Evolutionary conservation across 2,329 filamentous ascomycete species (phyloP), one percentile per base, ranked within the genome.

Genomic region (Helotiales sp.): DNA sequence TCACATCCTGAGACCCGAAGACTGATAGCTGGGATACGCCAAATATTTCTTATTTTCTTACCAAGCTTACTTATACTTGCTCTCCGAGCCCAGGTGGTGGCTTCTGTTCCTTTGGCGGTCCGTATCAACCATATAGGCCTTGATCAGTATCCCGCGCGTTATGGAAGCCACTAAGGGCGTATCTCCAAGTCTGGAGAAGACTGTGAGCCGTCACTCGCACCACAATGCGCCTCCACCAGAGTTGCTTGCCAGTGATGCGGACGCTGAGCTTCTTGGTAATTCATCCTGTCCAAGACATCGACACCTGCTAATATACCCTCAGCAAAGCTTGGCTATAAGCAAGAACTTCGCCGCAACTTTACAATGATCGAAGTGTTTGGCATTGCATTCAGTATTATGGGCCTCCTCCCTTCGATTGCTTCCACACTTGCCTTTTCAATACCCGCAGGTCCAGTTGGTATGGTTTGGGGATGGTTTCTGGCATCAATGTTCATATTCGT

Each of bases 401-500:
- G 83, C 1, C 68, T 86, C 6, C 71, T 86, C 1, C 82, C 83
- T 1, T 85, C 82, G 3, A 85, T 86, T 60, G 82, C 83, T 5
- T 81, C 80, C 29, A 85, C 83, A 0, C 70, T 86, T 12, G 68
- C 81, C 0, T 86, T 85, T 63, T 84, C 81, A 3, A 74, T 86
- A 38, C 81, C 83, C 1, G 79, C 82, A 5, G 83, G 83, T 0
- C 82, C 82, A 1, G 81, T 78, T 2, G 83, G 83, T 3, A 82
- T 86, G 77, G 81, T 86, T 54, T 86, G 83, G 82, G 79, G 80
- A 2, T 86, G 82, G 83, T 80, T 86, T 59, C 69, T 79, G n/a
- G 82, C 82, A 10, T 81, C 78, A 54, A 74, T 72, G 24, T 81
- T 82, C 62, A 84, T 85, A 59, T 82, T 86, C 60, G 69, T 83